Conservation (phyloP, 164 flowering plant genomes). For the Piper longum region DNA sequence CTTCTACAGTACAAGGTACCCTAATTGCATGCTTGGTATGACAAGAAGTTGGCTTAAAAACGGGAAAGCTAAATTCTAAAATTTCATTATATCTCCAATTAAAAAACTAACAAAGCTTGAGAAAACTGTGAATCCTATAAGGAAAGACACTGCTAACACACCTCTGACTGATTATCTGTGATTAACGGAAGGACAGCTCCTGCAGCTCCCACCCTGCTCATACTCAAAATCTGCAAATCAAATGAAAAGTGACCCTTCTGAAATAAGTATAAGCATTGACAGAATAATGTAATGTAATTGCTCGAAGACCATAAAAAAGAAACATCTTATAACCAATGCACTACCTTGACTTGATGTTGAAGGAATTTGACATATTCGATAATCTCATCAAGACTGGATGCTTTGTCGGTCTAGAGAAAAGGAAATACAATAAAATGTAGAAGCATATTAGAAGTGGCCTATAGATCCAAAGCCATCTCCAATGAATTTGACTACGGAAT, state of each 20-base stretch:
- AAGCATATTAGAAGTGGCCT: background rate
- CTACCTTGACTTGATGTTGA: conserved; percentile 31
- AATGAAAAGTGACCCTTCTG: background rate
- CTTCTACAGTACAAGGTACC: background rate
- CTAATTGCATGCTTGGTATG: background rate
- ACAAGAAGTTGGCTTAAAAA: background rate
- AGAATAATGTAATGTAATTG: background rate
- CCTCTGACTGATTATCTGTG: conserved; percentile 29
- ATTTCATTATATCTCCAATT: background rate
- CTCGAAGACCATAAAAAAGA: background rate
- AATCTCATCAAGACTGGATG: conserved; percentile 33
- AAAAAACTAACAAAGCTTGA: background rate
- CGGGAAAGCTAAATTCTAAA: background rate
- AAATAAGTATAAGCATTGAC: background rate
- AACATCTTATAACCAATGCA: background rate
- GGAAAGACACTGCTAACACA: background rate
- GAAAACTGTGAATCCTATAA: background rate
- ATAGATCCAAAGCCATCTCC: background rate
- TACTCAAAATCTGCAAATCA: conserved; percentile 28
- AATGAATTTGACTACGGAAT: background rate
- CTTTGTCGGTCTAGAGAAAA: conserved; percentile 24
- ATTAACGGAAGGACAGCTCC: conserved; percentile 38
- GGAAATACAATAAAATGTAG: background rate
- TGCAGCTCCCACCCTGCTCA: conserved; percentile 37
- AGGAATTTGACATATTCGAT: conserved; percentile 32